Conservation (phyloP, 768 basidiomycete genomes). For the Trametes cinnabarina region DNA sequence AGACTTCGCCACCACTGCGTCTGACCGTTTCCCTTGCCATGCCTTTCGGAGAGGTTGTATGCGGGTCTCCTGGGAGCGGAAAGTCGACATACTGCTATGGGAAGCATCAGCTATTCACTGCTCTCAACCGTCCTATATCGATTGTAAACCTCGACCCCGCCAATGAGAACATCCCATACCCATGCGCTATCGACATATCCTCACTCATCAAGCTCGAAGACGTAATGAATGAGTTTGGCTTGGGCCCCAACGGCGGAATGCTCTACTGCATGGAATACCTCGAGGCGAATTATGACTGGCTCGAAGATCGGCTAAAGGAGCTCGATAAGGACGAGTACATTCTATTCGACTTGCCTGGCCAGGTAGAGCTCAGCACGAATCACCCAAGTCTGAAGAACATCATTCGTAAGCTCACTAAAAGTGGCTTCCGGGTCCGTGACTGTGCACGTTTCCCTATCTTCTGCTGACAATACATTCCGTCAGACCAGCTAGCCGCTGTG, state of each 20-base stretch:
- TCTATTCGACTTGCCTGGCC: constrained; percentile 94
- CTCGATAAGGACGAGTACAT: constrained; percentile 78
- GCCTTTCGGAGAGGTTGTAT: constrained; percentile 88
- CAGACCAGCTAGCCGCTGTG: constrained; percentile 78
- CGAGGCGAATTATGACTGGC: constrained; percentile 91
- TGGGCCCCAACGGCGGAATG: constrained; percentile 97
- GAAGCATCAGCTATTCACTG: constrained; percentile 85
- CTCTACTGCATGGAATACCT: constrained; percentile 96
- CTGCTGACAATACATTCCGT: constrained; percentile 11
- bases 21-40: constrained; percentile 34
- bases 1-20: background rate
- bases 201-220: constrained; percentile 84
- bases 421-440: constrained; percentile 77
- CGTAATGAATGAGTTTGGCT: constrained; percentile 76
- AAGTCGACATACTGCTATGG: constrained; percentile 89
- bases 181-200: constrained; percentile 83
- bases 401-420: constrained; percentile 65
- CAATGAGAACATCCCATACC: constrained; percentile 86
- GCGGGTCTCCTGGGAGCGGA: constrained; percentile 82
- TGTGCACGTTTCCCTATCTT: background rate
- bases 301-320: constrained; percentile 64
- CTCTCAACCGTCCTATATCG: constrained; percentile 80
- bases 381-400: constrained; percentile 87
- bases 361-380: constrained; percentile 96
- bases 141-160: constrained; percentile 97